Base-by-base conservation (phyloP, 192 early-diverging fungal species). In the Umbelopsis vinacea region DNA sequence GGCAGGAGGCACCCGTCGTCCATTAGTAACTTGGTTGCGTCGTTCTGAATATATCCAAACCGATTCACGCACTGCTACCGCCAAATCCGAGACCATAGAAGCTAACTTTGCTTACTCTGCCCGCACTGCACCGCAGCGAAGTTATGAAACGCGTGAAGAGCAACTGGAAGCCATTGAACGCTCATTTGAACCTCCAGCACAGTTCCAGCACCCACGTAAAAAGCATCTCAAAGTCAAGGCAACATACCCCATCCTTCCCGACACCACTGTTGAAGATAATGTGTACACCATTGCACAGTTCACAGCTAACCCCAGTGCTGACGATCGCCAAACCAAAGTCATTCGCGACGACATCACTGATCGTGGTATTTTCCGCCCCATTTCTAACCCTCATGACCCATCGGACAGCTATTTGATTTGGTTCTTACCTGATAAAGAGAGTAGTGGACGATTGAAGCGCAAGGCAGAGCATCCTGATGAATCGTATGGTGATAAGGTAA, bases 31-130 rank as follows among this genome's bases (percentile, higher is more conserved):
- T 1, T 86, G 85, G 85, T 60, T 86, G 22, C 83, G 85, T n/a
- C 80, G 85, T 12, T 84, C 85, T 17, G 85, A 86, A 60, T 86
- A 86, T 54, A 86, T 86, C 72, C 78, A 77, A 23, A 70, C 77
- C 10, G 83, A 84, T 23, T 80, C 81, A 17, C 79, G 81, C 15
- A 79, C 75, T 6, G 73, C 79, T 22, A 78, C 77, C 19, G 74
- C 69, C 54, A 74, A 74, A 50, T 74, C 22, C 55, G 79, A 60
- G 33, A 72, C 43, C 3, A 68, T 75, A 17, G 73, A 75, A 48
- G 33, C 50, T 48, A 67, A 72, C 37, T 77, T 77, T 66, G 76
- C 71, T 22, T 67, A 72, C 24, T 77, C 76, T 40, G 71, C 74
- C 15, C 43, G 67, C 24, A 43, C 52, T 22, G 79, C 73, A 21